A percentile compares a stretch with the other conserved stretches of the same genome.
Evolutionary conservation across 2,329 filamentous ascomycete genomes (phyloP).

Genomic region (Hypomyces perniciosus): DNA sequence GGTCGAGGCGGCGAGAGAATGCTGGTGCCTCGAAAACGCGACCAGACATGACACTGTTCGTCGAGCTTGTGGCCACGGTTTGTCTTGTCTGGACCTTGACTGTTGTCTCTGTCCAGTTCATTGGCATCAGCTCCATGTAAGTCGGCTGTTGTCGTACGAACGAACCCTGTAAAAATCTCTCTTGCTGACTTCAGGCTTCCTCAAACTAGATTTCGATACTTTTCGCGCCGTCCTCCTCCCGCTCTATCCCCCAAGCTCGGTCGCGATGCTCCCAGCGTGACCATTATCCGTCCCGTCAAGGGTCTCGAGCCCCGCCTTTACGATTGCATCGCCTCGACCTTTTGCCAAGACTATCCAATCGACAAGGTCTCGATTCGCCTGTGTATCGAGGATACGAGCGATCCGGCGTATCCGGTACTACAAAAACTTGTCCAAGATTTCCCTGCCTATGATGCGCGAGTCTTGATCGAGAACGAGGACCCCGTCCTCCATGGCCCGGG

Average conservation of each 20-base stretch:
- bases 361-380: slow-evolving; percentile 74
- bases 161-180: not conserved
- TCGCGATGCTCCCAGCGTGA: slow-evolving; percentile 67
- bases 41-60: slow-evolving; percentile 22
- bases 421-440: slow-evolving; percentile 68
- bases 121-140: slow-evolving; percentile 54
- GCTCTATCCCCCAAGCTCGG: slow-evolving; percentile 47
- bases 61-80: slow-evolving; percentile 38
- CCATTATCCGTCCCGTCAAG: slow-evolving; percentile 88
- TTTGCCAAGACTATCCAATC: slow-evolving; percentile 72
- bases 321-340: slow-evolving; percentile 83
- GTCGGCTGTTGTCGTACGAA: slow-evolving; percentile 14
- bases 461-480: slow-evolving; percentile 80
- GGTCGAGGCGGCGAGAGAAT: slow-evolving; percentile 1
- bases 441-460: slow-evolving; percentile 59
- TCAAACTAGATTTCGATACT: slow-evolving; percentile 42
- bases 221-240: slow-evolving; percentile 42
- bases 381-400: slow-evolving; percentile 68
- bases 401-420: slow-evolving; percentile 73
- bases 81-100: slow-evolving; percentile 48
- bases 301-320: slow-evolving; percentile 85
- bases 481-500: slow-evolving; percentile 54
- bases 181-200: slow-evolving; percentile 9
- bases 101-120: slow-evolving; percentile 47
- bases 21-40: slow-evolving; percentile 9